Conservation (phyloP, 176 grass and related monocot genomes). For the Dendrocalamus sinicus region DNA sequence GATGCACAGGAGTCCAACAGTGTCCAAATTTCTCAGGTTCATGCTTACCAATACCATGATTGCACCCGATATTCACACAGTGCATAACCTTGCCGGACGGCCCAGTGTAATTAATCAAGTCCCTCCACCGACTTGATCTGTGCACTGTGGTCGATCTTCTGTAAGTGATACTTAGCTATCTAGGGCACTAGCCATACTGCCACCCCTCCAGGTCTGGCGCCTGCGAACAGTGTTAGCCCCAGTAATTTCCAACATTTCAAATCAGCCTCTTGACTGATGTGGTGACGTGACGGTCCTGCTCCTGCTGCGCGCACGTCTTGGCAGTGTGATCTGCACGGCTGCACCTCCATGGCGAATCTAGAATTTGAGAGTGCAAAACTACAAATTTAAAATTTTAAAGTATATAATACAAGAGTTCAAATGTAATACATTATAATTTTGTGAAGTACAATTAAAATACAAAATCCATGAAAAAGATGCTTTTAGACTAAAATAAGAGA, state of each 20-base stretch:
- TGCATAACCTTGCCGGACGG: background rate
- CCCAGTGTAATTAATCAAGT: background rate
- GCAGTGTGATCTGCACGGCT: background rate
- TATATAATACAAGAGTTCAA: no score
- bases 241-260: background rate
- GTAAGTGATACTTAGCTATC: background rate
- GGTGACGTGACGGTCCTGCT: background rate
- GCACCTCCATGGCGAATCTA: no score
- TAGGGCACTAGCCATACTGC: background rate
- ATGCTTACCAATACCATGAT: background rate
- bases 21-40: background rate
- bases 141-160: background rate
- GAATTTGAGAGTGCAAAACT: no score
- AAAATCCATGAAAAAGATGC: no score
- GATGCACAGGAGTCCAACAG: no score
- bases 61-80: background rate
- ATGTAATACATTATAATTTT: no score
- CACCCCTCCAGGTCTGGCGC: background rate
- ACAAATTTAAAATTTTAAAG: no score
- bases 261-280: background rate
- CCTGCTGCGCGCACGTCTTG: background rate
- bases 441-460: no score
- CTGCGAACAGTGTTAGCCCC: background rate
- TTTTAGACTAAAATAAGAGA: no score
- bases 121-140: background rate